Conservation (phyloP, 148 eudicot species). For the Nepenthes gracilis region DNA sequence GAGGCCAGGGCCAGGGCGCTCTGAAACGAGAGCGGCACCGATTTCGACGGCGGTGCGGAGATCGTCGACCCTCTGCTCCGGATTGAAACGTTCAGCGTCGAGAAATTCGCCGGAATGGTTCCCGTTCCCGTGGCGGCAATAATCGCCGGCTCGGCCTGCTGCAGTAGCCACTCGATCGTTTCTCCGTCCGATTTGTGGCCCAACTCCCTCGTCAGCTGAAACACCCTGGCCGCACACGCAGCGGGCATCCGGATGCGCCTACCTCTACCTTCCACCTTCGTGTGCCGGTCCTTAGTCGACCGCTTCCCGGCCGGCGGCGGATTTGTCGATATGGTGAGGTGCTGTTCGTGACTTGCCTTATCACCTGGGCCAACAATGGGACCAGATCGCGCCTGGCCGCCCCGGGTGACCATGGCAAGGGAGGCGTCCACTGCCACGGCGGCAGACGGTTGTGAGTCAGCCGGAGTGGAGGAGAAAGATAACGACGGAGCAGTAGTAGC, state of each 20-base stretch:
- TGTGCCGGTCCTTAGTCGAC: slow-evolving; percentile 1
- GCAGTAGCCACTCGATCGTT: slow-evolving; percentile 3
- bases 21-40: no score
- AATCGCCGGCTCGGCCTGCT: slow-evolving; percentile 1
- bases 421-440: background rate
- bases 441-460: background rate
- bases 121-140: slow-evolving; percentile 2
- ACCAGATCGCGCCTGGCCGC: background rate
- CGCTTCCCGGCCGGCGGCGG: background rate
- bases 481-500: background rate
- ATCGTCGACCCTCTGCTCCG: background rate
- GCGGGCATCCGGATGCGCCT: slow-evolving; percentile 6
- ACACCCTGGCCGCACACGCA: slow-evolving; percentile 4
- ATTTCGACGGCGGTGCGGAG: no score
- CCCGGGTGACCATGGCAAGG: background rate
- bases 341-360: no score
- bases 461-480: background rate
- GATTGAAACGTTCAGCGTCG: background rate
- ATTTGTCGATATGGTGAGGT: no score
- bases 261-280: slow-evolving; percentile 1
- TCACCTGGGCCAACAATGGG: no score
- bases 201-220: slow-evolving; percentile 1
- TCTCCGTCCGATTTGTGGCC: slow-evolving; percentile 3
- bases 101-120: background rate
- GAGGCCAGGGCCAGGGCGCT: no score